Percentiles rank a stretch among this genome's conserved stretches.
These are phyloP conservation scores for Narthecium ossifragum DNA, from an alignment of 106 monocot genomes.

Conservation along the genomic window DNA sequence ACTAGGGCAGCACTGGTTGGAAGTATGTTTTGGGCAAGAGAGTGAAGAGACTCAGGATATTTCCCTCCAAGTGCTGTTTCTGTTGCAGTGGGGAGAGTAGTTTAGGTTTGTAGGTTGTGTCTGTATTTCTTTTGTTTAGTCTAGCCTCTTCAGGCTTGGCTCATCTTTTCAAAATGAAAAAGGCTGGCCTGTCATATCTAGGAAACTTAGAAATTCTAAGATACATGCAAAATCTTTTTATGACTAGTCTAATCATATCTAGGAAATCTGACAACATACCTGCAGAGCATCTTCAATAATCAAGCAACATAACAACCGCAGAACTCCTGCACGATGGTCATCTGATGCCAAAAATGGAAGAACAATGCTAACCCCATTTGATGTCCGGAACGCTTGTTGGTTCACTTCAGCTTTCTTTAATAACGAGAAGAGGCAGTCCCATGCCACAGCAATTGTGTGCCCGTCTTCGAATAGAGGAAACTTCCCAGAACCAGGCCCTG, in stretches of 20 bases:
- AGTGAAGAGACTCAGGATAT: too few species aligned
- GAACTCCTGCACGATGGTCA: slow-evolving; percentile 73
- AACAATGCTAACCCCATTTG: slow-evolving; percentile 61
- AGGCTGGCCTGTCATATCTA: background rate
- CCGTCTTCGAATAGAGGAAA: slow-evolving; percentile 86
- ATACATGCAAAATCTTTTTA: background rate
- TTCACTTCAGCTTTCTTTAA: slow-evolving; percentile 83
- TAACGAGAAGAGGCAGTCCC: slow-evolving; percentile 91
- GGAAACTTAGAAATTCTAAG: background rate
- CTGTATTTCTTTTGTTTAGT: too few species aligned
- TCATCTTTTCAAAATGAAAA: too few species aligned
- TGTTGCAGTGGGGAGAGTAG: too few species aligned
- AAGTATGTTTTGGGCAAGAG: too few species aligned
- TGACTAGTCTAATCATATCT: slow-evolving; percentile 2
- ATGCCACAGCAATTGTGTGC: slow-evolving; percentile 60
- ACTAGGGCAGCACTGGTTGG: too few species aligned
- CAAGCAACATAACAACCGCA: slow-evolving; percentile 70
- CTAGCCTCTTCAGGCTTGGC: too few species aligned
- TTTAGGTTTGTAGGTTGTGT: too few species aligned
- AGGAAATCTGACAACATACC: slow-evolving; percentile 47
- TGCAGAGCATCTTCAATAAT: slow-evolving; percentile 86
- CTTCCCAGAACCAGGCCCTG: slow-evolving; percentile 41
- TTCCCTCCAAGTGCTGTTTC: too few species aligned
- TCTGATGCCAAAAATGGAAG: slow-evolving; percentile 85
- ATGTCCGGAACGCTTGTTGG: slow-evolving; percentile 77